Evolutionary conservation across 176 grass and related monocot species (phyloP).

Genomic region (Ensete ventricosum): DNA sequence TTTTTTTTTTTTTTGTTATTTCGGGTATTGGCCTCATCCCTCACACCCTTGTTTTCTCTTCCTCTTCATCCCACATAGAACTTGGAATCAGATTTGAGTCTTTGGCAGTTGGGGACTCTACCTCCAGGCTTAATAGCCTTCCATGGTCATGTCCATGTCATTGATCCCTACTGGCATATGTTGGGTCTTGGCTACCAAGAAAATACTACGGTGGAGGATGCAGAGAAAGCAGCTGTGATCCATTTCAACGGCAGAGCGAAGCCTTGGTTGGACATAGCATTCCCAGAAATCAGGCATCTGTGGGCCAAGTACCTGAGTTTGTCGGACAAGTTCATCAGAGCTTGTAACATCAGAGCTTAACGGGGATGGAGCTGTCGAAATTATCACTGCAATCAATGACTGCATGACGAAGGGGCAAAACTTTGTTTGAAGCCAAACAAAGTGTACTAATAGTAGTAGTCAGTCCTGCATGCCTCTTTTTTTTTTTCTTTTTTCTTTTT

Average conservation of each 20-base stretch:
- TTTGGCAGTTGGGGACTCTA: constrained; percentile 18
- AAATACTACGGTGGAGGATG: constrained; percentile 6
- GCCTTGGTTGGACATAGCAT: constrained; percentile 21
- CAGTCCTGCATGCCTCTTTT: background rate
- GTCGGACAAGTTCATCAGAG: constrained; percentile 18
- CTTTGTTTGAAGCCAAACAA: too few relatives aligned
- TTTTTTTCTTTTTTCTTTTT: background rate
- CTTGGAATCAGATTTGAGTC: constrained; percentile 17
- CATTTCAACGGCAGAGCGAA: constrained; percentile 24
- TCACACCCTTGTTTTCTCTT: background rate
- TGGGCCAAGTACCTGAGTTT: constrained; percentile 17
- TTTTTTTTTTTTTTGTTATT: too few relatives aligned
- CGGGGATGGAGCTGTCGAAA: background rate
- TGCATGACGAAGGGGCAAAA: too few relatives aligned
- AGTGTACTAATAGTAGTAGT: too few relatives aligned
- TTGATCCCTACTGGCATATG: constrained; percentile 19
- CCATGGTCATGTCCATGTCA: constrained; percentile 8
- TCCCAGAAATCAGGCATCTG: constrained; percentile 9
- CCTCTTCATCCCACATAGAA: background rate
- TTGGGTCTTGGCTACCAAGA: constrained; percentile 24
- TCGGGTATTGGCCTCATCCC: background rate
- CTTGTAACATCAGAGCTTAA: constrained; percentile 17
- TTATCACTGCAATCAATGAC: background rate
- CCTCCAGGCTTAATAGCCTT: constrained; percentile 16
- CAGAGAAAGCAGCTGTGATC: constrained; percentile 10